Base-by-base conservation (phyloP, 2,329 filamentous ascomycete genomes). In the Tolypocladium guangdongense region DNA sequence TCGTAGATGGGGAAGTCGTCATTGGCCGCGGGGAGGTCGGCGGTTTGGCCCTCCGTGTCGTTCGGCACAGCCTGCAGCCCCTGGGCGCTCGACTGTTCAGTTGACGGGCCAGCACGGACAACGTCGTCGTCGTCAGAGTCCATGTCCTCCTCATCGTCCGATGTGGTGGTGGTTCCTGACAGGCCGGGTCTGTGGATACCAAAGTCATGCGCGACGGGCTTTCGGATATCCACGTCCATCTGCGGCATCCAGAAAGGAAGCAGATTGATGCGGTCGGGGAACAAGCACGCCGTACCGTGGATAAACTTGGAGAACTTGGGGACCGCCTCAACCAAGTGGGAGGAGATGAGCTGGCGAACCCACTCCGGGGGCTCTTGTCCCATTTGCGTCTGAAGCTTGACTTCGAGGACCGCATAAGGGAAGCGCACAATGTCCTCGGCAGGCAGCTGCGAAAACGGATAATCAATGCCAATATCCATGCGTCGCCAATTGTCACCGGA, bases 231-330 rank as follows among this genome's bases (percentile, higher is more conserved):
- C 27, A 95, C 84, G 60, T 95, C 86, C 93, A 99, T 99, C 71
- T 99, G 93, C 1, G 93, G 93, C 77, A 92, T 88, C 93, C 93
- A 99, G 76, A 89, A 99, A 0, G 93, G 93, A 7, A 99, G 77
- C 14, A 99, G 78, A 49, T 96, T 77, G 69, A 99, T 99, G 53
- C 87, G 83, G 46, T 84, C 80, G 0, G 91, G 91, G 68, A 96
- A 95, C 47, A 99, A 73, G 12, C 83, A 88, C 11, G 92, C 92
- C 2, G 86, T 90, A 55, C 93, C 93, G 69, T 99, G 93, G 55
- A 99, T 97, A 69, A 97, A 99, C 73, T 99, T 99, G 65, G 90
- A 96, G 71, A 97, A 99, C 67, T 99, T 99, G 57, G 93, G 93
- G 2, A 99, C 91, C n/a, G 93, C 91, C 72, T 99, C 93, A 2